Evolutionary conservation across 2,329 filamentous ascomycete genomes (phyloP).

Genomic region (Neonectria coccinea): DNA sequence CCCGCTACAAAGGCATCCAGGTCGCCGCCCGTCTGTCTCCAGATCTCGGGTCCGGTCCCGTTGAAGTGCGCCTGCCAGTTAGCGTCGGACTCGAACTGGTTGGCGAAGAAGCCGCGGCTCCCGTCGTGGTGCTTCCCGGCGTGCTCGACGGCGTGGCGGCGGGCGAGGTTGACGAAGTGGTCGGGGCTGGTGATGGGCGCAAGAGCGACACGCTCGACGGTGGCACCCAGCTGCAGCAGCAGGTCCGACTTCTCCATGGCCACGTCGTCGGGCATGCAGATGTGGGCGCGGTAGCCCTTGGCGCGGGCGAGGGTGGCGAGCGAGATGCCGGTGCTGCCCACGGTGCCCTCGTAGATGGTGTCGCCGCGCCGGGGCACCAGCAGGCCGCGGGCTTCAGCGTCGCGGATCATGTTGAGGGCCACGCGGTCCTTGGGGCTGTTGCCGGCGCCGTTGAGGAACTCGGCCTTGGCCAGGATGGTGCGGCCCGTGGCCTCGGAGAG

Average conservation of each 20-base stretch:
- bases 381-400: slow-evolving; percentile 82
- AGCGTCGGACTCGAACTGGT: slow-evolving; percentile 93
- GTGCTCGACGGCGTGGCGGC: slow-evolving; percentile 80
- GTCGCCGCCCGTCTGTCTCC: slow-evolving; percentile 76
- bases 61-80: slow-evolving; percentile 89
- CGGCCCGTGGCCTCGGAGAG: slow-evolving; percentile 89
- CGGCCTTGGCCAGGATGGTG: slow-evolving; percentile 91
- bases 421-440: slow-evolving; percentile 96
- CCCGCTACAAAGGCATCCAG: slow-evolving; percentile 93
- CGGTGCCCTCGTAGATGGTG: slow-evolving; percentile 97
- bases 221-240: slow-evolving; percentile 87
- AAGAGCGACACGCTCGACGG: slow-evolving; percentile 90
- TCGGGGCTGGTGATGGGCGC: slow-evolving; percentile 93
- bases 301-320: slow-evolving; percentile 90
- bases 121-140: slow-evolving; percentile 65
- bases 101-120: slow-evolving; percentile 90
- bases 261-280: slow-evolving; percentile 97
- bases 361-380: slow-evolving; percentile 85
- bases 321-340: slow-evolving; percentile 95
- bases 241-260: slow-evolving; percentile 89
- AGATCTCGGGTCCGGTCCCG: slow-evolving; percentile 91
- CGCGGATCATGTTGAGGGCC: slow-evolving; percentile 86
- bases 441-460: slow-evolving; percentile 95
- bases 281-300: slow-evolving; percentile 90
- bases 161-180: slow-evolving; percentile 95